phyloP scores from a whole-genome alignment of 2,329 filamentous ascomycete species.

The Chrysoporthe cubensis region DNA sequence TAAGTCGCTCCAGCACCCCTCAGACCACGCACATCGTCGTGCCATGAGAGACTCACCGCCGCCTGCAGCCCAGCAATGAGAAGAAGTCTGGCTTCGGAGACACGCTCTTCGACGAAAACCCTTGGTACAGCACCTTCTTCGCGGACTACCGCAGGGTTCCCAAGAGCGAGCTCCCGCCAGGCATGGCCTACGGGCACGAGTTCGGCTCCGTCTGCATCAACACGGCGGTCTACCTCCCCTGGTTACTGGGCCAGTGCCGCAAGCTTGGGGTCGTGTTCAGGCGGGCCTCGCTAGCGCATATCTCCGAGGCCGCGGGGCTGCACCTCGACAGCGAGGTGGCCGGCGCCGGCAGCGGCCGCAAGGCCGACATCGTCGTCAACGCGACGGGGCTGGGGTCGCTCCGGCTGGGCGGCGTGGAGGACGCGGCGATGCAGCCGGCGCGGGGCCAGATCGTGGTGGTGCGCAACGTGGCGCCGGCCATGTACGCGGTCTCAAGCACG shows the following conservation, averaged over 20 bases:
- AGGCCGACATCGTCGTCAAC: constrained; percentile 76
- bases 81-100: constrained; percentile 57
- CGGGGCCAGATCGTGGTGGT: constrained; percentile 86
- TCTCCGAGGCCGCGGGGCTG: constrained; percentile 67
- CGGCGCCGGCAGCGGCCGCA: constrained; percentile 20
- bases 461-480: constrained; percentile 73
- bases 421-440: constrained; percentile 72
- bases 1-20: constrained; percentile 2
- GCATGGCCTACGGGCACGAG: constrained; percentile 70
- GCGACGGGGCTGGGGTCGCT: constrained; percentile 79
- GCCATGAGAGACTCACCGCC: not conserved
- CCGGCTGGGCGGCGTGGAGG: constrained; percentile 80
- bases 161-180: constrained; percentile 61
- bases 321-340: constrained; percentile 56
- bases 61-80: not conserved
- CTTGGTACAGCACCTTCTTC: constrained; percentile 75
- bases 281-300: constrained; percentile 67
- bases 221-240: constrained; percentile 83
- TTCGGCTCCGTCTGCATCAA: constrained; percentile 94
- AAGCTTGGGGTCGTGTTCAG: constrained; percentile 71
- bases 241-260: constrained; percentile 80
- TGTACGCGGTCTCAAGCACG: constrained; percentile 72
- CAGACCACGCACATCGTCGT: not conserved
- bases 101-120: constrained; percentile 66
- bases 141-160: constrained; percentile 71